Conservation (phyloP, 192 early-diverging fungal species). For the Linnemannia elongata region DNA sequence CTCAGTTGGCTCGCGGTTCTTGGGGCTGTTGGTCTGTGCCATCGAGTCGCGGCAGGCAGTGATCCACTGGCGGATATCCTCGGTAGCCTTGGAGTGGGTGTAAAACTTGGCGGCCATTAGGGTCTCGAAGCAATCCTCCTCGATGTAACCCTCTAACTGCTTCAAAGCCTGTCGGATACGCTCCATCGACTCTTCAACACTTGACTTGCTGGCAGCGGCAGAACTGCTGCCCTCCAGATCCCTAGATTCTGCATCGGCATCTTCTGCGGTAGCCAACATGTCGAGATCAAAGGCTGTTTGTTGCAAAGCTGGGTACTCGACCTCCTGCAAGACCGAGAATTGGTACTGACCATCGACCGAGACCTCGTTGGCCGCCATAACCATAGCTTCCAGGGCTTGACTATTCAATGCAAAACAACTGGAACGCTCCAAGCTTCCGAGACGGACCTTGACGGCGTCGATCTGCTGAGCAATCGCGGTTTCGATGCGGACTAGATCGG, state of each 20-base stretch:
- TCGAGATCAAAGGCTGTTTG: slow-evolving; percentile 55
- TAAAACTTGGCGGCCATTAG: slow-evolving; percentile 51
- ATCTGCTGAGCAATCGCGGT: slow-evolving; percentile 53
- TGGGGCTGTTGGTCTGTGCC: slow-evolving; percentile 13
- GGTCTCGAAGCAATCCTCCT: slow-evolving; percentile 55
- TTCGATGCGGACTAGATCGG: slow-evolving; percentile 51
- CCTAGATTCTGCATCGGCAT: neutral
- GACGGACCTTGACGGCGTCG: slow-evolving; percentile 44
- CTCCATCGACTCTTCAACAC: slow-evolving; percentile 54
- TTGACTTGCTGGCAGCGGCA: slow-evolving; percentile 14
- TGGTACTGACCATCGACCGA: slow-evolving; percentile 48
- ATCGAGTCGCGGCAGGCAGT: slow-evolving; percentile 45
- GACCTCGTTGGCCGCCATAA: slow-evolving; percentile 36
- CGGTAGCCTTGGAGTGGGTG: slow-evolving; percentile 55
- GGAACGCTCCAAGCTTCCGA: slow-evolving; percentile 49
- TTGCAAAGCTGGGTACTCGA: slow-evolving; percentile 45
- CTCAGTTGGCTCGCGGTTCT: slow-evolving; percentile 10
- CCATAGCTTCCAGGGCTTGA: slow-evolving; percentile 37
- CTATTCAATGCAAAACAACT: slow-evolving; percentile 56
- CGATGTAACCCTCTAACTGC: slow-evolving; percentile 36
- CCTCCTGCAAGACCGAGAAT: slow-evolving; percentile 51
- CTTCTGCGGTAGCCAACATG: slow-evolving; percentile 7
- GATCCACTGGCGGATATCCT: slow-evolving; percentile 60
- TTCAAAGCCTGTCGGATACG: slow-evolving; percentile 41
- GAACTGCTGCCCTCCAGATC: slow-evolving; percentile 11